These are phyloP conservation scores for Xylariales sp. DNA, from an alignment of 2,329 filamentous ascomycete genomes.

Conservation along the genomic window DNA sequence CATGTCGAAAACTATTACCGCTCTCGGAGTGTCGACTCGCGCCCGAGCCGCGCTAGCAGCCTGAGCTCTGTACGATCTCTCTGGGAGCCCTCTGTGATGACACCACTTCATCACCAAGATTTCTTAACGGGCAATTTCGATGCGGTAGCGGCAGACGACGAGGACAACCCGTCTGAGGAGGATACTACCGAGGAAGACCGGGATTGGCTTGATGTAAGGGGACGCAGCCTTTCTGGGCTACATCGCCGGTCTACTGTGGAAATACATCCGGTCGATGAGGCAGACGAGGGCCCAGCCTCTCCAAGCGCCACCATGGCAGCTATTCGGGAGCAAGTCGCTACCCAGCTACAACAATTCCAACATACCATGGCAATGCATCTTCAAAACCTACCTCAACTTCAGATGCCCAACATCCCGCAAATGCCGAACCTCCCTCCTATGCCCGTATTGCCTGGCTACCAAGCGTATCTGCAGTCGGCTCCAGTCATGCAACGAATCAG, in stretches of 20 bases:
- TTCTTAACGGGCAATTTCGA: conserved; percentile 58
- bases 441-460: conserved; percentile 76
- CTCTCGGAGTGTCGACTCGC: conserved; percentile 72
- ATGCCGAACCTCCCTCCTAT: conserved; percentile 67
- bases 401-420: conserved; percentile 75
- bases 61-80: conserved; percentile 74
- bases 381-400: conserved; percentile 71
- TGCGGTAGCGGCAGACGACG: conserved; percentile 51
- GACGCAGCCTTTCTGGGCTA: conserved; percentile 44
- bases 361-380: conserved; percentile 75
- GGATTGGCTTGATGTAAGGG: conserved; percentile 54
- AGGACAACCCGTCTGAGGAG: conserved; percentile 53
- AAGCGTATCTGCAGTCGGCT: conserved; percentile 69
- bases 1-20: conserved; percentile 71
- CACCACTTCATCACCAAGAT: conserved; percentile 48
- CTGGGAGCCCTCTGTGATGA: conserved; percentile 67
- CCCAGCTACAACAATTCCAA: conserved; percentile 81
- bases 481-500: conserved; percentile 79
- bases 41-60: conserved; percentile 73
- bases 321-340: conserved; percentile 77
- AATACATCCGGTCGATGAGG: conserved; percentile 46
- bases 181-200: conserved; percentile 56
- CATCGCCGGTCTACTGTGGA: conserved; percentile 41
- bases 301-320: conserved; percentile 74
- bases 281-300: conserved; percentile 58